Conservation (phyloP, 495 filamentous ascomycete genomes). For the Hapsidospora chrysogenum region DNA sequence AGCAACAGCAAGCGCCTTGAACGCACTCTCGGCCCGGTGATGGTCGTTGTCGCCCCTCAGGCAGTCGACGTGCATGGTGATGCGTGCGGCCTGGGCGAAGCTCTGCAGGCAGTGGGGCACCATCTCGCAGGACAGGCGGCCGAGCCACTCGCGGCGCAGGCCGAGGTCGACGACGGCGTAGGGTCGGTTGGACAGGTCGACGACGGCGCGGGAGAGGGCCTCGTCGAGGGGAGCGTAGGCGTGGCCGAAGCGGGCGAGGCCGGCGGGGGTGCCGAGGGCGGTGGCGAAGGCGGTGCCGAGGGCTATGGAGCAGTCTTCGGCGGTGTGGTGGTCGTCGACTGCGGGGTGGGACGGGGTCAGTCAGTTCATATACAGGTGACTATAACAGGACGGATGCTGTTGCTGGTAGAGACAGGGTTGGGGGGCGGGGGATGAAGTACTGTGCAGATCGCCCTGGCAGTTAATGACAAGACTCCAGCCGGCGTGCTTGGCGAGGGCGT, state of each 20-base stretch:
- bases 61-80: constrained; percentile 88
- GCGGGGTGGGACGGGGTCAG: too few species aligned
- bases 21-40: constrained; percentile 89
- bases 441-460: constrained; percentile 79
- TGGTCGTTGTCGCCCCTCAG: constrained; percentile 85
- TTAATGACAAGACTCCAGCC: constrained; percentile 76
- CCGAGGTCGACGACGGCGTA: constrained; percentile 68
- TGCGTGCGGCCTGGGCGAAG: constrained; percentile 78
- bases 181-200: constrained; percentile 85
- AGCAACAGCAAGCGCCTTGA: constrained; percentile 88
- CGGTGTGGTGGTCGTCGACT: constrained; percentile 98
- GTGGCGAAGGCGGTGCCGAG: constrained; percentile 70
- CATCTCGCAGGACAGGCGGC: constrained; percentile 89
- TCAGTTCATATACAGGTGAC: too few species aligned
- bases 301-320: constrained; percentile 88
- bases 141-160: constrained; percentile 78
- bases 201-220: constrained; percentile 80
- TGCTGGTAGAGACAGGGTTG: not conserved
- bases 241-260: constrained; percentile 75
- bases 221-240: constrained; percentile 91
- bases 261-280: constrained; percentile 57
- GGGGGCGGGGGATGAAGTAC: constrained; percentile 28
- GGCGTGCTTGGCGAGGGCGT: constrained; percentile 87
- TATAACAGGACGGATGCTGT: not conserved
- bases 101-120: constrained; percentile 86